phyloP scores from a whole-genome alignment of 495 filamentous ascomycete species.

The Neohortaea acidophila region DNA sequence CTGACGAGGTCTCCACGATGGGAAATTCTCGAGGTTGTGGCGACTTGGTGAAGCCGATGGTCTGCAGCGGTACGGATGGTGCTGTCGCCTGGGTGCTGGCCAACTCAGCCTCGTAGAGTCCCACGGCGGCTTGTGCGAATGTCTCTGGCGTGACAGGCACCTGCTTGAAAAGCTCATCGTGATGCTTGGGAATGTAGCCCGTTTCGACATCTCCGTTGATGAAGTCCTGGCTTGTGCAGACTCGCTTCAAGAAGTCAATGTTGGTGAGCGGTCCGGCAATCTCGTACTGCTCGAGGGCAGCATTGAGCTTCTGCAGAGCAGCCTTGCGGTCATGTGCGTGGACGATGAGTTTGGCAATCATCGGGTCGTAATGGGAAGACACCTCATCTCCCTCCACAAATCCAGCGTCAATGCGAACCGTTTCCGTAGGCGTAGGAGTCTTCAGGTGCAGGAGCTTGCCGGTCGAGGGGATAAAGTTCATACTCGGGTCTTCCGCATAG shows the following conservation, averaged over 20 bases:
- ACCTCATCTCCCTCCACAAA: constrained; percentile 85
- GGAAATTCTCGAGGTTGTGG: constrained; percentile 42
- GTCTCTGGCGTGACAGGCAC: constrained; percentile 18
- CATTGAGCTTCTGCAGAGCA: constrained; percentile 65
- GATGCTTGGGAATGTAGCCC: constrained; percentile 83
- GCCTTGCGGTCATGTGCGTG: constrained; percentile 59
- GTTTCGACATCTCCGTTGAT: constrained; percentile 84
- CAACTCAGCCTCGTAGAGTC: constrained; percentile 22
- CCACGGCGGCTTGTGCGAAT: constrained; percentile 72
- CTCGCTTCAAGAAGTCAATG: constrained; percentile 83
- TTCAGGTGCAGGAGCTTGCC: constrained; percentile 72
- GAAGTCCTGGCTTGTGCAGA: constrained; percentile 68
- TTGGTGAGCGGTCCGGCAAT: constrained; percentile 87
- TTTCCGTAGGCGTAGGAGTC: constrained; percentile 50
- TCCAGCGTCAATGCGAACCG: constrained; percentile 80
- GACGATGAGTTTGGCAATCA: constrained; percentile 99
- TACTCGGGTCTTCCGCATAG: constrained; percentile 84
- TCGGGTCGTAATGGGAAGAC: constrained; percentile 91
- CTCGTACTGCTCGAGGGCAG: constrained; percentile 81
- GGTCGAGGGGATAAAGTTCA: constrained; percentile 85
- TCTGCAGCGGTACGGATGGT: constrained; percentile 4
- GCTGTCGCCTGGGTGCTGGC: background rate
- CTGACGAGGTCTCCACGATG: constrained; percentile 30
- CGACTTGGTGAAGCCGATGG: constrained; percentile 32
- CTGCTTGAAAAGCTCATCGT: constrained; percentile 37